Percentiles rank a stretch among this genome's conserved stretches.
phyloP scores from a whole-genome alignment of 2,329 filamentous ascomycete genomes.

The Phoma sp. region DNA sequence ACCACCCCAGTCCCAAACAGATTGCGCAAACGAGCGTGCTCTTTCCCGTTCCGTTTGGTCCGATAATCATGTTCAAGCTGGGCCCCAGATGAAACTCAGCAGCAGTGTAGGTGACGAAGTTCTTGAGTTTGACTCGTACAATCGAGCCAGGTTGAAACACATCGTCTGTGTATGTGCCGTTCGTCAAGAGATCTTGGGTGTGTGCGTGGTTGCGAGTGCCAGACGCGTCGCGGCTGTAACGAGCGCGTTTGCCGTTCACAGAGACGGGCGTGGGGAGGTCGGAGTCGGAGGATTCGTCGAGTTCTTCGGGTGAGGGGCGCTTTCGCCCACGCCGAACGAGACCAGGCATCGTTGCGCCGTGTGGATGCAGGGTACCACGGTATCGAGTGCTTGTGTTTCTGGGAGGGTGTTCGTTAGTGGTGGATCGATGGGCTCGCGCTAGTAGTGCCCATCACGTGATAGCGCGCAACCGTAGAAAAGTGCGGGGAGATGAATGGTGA shows the following conservation, averaged over 20 bases:
- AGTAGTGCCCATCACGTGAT: conserved; percentile 19
- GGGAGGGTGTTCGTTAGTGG: neutral
- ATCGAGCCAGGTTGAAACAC: conserved; percentile 76
- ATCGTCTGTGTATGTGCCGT: conserved; percentile 23
- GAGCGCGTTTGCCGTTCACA: conserved; percentile 41
- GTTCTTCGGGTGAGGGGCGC: conserved; percentile 26
- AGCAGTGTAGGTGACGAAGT: conserved; percentile 94
- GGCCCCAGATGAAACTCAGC: conserved; percentile 92
- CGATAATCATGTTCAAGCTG: conserved; percentile 97
- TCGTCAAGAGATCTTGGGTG: conserved; percentile 20
- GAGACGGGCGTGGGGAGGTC: conserved; percentile 26
- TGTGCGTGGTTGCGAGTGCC: conserved; percentile 13
- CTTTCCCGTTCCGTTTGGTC: conserved; percentile 98
- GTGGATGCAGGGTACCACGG: neutral
- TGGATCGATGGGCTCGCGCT: neutral
- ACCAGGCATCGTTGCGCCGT: conserved; percentile 35
- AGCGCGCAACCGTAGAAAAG: conserved; percentile 13
- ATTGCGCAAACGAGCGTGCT: conserved; percentile 97
- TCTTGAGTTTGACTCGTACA: conserved; percentile 80
- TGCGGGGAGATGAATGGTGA: neutral
- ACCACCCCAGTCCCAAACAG: conserved; percentile 86
- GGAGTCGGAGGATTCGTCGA: conserved; percentile 31
- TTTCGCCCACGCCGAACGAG: conserved; percentile 32
- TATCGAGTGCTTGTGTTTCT: neutral
- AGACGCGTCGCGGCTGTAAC: conserved; percentile 40